Evolutionary conservation across 2,329 filamentous ascomycete genomes (phyloP), one percentile per base, ranked within the genome.

Genomic region (Tolypocladium tundrense): DNA sequence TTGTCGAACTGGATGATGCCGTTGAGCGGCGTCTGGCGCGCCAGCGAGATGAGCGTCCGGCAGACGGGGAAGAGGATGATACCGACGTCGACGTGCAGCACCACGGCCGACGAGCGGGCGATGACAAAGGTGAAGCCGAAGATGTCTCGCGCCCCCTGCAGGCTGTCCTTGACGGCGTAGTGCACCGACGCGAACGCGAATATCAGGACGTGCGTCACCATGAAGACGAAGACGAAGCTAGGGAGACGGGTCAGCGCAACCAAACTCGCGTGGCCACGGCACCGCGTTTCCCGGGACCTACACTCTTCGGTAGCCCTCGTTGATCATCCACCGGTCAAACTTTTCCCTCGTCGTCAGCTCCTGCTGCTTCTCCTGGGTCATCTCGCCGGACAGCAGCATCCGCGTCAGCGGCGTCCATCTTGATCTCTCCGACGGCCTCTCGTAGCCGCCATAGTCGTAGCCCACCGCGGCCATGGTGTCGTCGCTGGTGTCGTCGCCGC

Each of bases 1-100:
- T 91, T 92, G 76, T 91, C 88, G 72, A 94, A 91, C 65, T 91
- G 90, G 64, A 95, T 88, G 68, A 94, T 90, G 64, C 90, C 88
- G 71, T 93, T 92, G 58, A 94, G 78, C 9, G 90, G 88, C 8
- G 90, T 94, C 69, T 90, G 88, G 61, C 90, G 83, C 56, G 87
- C 81, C 61, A 93, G 82, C 56, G 89, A 94, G 68, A 94, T 91
- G 65, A 94, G 82, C 14, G 89, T 94, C 59, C 90, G 83, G 77
- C 90, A 94, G 54, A 94, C 89, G 51, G 90, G 89, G 65, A 93
- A 86, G 35, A 94, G 78, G 63, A 95, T 80, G 68, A 94, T 77
- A 39, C 87, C 88, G 55, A 93, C 83, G 69, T 95, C 90, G 70
- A 94, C 85, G 72, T 94, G 90, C 40, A 95, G 81, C 10, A 88